Conservation (phyloP, 140 eudicot species). For the Bidens hawaiensis region DNA sequence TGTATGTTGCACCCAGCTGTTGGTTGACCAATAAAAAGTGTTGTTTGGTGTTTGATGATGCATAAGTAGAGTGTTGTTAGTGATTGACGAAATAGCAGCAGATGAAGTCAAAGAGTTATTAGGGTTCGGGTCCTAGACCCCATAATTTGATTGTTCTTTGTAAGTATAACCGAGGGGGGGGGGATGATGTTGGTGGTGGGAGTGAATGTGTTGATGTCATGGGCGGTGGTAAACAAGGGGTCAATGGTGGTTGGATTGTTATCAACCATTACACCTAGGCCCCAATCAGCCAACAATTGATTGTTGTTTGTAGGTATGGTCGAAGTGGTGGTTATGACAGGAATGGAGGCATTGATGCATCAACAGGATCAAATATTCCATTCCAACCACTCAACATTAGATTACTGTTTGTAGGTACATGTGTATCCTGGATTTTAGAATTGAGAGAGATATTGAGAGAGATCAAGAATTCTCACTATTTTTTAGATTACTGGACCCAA, state of each 20-base stretch:
- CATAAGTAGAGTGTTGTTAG: constrained; percentile 6
- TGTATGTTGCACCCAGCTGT: background rate
- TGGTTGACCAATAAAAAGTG: too few relatives aligned
- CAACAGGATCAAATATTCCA: background rate
- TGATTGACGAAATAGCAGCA: background rate
- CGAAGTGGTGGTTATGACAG: background rate
- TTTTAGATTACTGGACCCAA: too few relatives aligned
- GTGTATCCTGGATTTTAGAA: too few relatives aligned
- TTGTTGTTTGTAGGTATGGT: background rate
- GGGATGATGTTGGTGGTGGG: constrained; percentile 5
- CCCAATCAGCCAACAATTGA: constrained; percentile 35
- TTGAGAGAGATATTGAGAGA: too few relatives aligned
- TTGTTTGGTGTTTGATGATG: too few relatives aligned
- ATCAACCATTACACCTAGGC: constrained; percentile 53
- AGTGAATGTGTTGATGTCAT: constrained; percentile 15
- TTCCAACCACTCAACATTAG: background rate
- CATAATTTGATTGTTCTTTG: constrained; percentile 19
- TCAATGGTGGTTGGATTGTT: constrained; percentile 37
- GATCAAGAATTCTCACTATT: too few relatives aligned
- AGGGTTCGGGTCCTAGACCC: constrained; percentile 45
- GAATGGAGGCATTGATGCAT: background rate
- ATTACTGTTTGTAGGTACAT: background rate
- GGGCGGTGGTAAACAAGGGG: background rate
- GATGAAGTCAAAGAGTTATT: background rate
- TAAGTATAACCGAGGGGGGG: too few relatives aligned